These are phyloP conservation scores for Nicotiana attenuata DNA, from an alignment of 257 asterid species.

Conservation along the genomic window DNA sequence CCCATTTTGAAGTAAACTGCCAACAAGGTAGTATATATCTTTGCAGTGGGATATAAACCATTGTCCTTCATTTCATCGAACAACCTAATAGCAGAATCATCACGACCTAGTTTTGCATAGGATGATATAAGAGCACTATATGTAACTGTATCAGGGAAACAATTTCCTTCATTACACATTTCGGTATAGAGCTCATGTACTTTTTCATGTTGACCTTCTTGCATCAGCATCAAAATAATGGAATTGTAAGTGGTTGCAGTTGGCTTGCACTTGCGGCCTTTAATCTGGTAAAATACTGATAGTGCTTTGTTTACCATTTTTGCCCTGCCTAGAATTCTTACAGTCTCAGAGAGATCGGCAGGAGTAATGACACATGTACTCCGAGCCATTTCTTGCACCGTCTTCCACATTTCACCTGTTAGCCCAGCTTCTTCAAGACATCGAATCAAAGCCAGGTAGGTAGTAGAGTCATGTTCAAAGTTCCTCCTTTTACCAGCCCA, in stretches of 20 bases:
- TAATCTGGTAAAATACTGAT: slow-evolving; percentile 61
- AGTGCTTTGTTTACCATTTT: slow-evolving; percentile 84
- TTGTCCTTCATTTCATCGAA: slow-evolving; percentile 85
- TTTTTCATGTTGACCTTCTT: slow-evolving; percentile 76
- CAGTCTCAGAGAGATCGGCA: slow-evolving; percentile 54
- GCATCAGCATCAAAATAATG: slow-evolving; percentile 79
- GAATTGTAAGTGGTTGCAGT: slow-evolving; percentile 74
- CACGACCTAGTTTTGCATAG: slow-evolving; percentile 56
- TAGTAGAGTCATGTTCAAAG: slow-evolving; percentile 64
- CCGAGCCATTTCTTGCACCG: slow-evolving; percentile 69
- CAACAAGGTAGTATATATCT: slow-evolving; percentile 68
- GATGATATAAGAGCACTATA: slow-evolving; percentile 73
- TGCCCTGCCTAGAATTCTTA: slow-evolving; percentile 55
- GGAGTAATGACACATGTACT: slow-evolving; percentile 54
- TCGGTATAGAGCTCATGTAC: slow-evolving; percentile 81
- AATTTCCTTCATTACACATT: slow-evolving; percentile 70
- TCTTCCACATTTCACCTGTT: slow-evolving; percentile 76
- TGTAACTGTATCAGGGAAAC: slow-evolving; percentile 77
- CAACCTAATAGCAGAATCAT: slow-evolving; percentile 61
- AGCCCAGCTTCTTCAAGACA: slow-evolving; percentile 66
- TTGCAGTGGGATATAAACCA: slow-evolving; percentile 68
- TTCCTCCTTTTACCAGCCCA: slow-evolving; percentile 89
- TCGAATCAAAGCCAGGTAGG: slow-evolving; percentile 63
- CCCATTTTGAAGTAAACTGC: slow-evolving; percentile 59
- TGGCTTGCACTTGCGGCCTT: slow-evolving; percentile 70